Evolutionary conservation across 129 eudicot genomes (phyloP).

Genomic region (Scalesia atractyloides): DNA sequence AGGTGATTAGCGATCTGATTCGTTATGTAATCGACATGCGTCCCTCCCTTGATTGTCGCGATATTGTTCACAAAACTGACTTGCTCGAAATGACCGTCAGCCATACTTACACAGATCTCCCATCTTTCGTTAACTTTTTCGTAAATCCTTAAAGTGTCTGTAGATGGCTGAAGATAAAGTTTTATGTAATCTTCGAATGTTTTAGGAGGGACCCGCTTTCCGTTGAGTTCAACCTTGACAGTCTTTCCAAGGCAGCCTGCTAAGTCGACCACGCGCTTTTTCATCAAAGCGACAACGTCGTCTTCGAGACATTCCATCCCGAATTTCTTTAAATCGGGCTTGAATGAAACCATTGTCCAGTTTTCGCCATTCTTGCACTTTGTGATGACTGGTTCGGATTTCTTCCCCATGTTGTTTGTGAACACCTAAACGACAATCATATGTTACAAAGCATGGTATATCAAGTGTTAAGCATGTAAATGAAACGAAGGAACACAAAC

Average conservation of each 20-base stretch:
- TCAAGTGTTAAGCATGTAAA: no score
- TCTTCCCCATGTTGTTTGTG: conserved; percentile 76
- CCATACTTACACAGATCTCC: conserved; percentile 73
- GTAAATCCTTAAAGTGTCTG: conserved; percentile 41
- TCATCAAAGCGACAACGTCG: conserved; percentile 97
- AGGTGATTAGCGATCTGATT: conserved; percentile 70
- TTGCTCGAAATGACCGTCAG: conserved; percentile 98
- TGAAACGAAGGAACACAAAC: no score
- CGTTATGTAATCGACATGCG: conserved; percentile 90
- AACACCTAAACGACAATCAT: conserved; percentile 55
- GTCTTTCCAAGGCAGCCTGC: conserved; percentile 88
- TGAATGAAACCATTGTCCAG: conserved; percentile 91
- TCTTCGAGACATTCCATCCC: conserved; percentile 70
- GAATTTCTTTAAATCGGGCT: conserved; percentile 86
- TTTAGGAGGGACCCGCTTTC: conserved; percentile 63
- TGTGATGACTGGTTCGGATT: conserved; percentile 65
- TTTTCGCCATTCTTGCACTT: conserved; percentile 86
- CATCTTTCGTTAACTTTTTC: conserved; percentile 72
- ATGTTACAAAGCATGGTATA: neutral
- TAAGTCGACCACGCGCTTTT: conserved; percentile 83
- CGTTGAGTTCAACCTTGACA: conserved; percentile 81
- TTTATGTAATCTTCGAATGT: conserved; percentile 71
- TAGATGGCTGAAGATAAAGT: conserved; percentile 54
- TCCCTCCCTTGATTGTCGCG: conserved; percentile 92
- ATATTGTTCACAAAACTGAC: conserved; percentile 92